Evolutionary conservation across 73 alveolate species (phyloP).

Genomic region (Urostyla sp.): DNA sequence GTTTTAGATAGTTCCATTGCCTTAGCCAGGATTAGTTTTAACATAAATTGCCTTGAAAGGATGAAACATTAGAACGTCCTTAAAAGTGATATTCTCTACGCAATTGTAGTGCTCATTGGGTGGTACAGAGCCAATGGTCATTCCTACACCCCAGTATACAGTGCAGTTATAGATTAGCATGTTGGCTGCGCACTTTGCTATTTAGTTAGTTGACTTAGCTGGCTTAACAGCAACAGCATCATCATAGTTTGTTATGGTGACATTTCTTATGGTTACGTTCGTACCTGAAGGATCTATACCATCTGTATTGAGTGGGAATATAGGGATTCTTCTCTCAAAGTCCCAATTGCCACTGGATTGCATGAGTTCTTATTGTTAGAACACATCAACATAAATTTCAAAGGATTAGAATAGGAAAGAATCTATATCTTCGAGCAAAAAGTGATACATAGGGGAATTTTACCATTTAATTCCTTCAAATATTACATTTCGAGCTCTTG

Average conservation of each 20-base stretch:
- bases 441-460: slow-evolving; percentile 64
- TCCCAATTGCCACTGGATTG: neutral
- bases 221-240: slow-evolving; percentile 78
- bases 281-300: slow-evolving; percentile 72
- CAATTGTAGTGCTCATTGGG: slow-evolving; percentile 60
- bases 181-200: slow-evolving; percentile 66
- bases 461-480: slow-evolving; percentile 49
- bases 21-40: slow-evolving; percentile 70
- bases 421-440: slow-evolving; percentile 43
- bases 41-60: slow-evolving; percentile 70
- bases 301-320: slow-evolving; percentile 73
- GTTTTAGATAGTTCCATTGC: slow-evolving; percentile 55
- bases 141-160: slow-evolving; percentile 61
- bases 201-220: slow-evolving; percentile 8
- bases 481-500: slow-evolving; percentile 2
- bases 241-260: slow-evolving; percentile 51
- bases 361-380: slow-evolving; percentile 40
- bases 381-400: slow-evolving; percentile 55
- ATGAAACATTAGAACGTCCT: slow-evolving; percentile 40
- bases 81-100: slow-evolving; percentile 60
- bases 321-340: slow-evolving; percentile 42
- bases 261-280: slow-evolving; percentile 53
- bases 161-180: slow-evolving; percentile 57
- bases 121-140: slow-evolving; percentile 76
- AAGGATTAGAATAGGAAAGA: slow-evolving; percentile 33